A percentile compares a stretch with the other conserved stretches of the same genome.
These are phyloP conservation scores for Omphalotus guepiniiformis DNA, from an alignment of 768 basidiomycete species.

Conservation along the genomic window DNA sequence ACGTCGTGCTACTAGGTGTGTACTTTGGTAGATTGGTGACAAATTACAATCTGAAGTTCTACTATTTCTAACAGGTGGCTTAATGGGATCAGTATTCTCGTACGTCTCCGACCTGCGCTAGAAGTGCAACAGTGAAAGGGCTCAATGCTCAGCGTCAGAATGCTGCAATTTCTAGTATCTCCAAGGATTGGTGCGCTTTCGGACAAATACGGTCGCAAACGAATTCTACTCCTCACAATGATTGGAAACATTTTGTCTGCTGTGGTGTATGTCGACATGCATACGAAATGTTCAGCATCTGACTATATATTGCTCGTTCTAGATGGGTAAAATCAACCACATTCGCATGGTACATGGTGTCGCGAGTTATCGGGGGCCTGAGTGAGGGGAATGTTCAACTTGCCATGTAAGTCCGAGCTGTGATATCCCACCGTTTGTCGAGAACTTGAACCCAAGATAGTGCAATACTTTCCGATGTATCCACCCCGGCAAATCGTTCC, in stretches of 20 bases:
- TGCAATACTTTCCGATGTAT: slow-evolving; percentile 91
- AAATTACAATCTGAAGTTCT: background rate
- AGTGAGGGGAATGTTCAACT: slow-evolving; percentile 98
- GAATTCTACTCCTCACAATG: slow-evolving; percentile 82
- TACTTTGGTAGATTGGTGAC: background rate
- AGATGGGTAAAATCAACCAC: slow-evolving; percentile 91
- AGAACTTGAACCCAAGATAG: too few relatives aligned
- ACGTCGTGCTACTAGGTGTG: slow-evolving; percentile 86
- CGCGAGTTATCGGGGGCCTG: slow-evolving; percentile 86
- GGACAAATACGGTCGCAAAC: slow-evolving; percentile 87
- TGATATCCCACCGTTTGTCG: too few relatives aligned
- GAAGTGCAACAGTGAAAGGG: slow-evolving; percentile 29
- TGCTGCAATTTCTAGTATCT: slow-evolving; percentile 79
- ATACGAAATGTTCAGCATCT: background rate
- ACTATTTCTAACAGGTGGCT: slow-evolving; percentile 47
- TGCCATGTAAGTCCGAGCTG: slow-evolving; percentile 67
- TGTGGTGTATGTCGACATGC: slow-evolving; percentile 53
- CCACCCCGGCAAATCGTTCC: slow-evolving; percentile 73
- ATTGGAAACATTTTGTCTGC: slow-evolving; percentile 92
- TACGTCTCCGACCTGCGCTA: slow-evolving; percentile 36
- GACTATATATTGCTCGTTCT: slow-evolving; percentile 1
- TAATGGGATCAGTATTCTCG: slow-evolving; percentile 95
- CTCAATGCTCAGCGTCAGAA: slow-evolving; percentile 46
- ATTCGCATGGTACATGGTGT: slow-evolving; percentile 86
- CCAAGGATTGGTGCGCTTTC: slow-evolving; percentile 80